These are phyloP conservation scores for Quercus tomentella DNA, from an alignment of 331 rosid genomes.

Conservation along the genomic window DNA sequence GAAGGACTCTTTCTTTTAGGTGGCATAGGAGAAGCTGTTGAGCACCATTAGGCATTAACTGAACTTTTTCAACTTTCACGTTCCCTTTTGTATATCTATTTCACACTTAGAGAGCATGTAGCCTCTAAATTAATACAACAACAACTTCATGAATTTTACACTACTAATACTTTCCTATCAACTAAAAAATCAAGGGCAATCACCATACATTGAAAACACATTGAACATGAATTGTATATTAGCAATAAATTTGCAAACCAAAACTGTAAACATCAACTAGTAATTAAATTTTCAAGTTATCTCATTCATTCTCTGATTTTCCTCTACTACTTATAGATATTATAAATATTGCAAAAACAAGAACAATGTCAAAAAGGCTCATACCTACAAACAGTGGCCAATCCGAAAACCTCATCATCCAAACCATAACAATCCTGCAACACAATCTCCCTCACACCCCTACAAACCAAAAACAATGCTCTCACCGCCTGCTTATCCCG, in stretches of 20 bases:
- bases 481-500: conserved; percentile 48
- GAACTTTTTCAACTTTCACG: not conserved
- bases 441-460: conserved; percentile 60
- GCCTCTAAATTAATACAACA: not conserved
- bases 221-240: not conserved
- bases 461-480: conserved; percentile 65
- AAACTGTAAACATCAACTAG: too few species aligned
- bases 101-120: not conserved
- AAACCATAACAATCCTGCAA: conserved; percentile 89
- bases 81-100: not conserved
- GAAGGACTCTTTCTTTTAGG: not conserved
- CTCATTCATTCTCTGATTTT: too few species aligned
- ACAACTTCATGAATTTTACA: not conserved
- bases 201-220: not conserved
- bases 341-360: not conserved
- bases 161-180: not conserved
- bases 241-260: not conserved
- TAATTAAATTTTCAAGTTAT: too few species aligned
- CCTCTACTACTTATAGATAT: too few species aligned
- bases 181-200: not conserved
- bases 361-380: not conserved
- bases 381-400: conserved; percentile 73
- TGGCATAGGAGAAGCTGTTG: not conserved
- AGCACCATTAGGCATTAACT: not conserved
- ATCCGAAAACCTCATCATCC: conserved; percentile 51